Percentiles rank a stretch among this genome's conserved stretches.
These are phyloP conservation scores for Neonectria neomacrospora DNA, from an alignment of 2,329 filamentous ascomycete species.

Conservation along the genomic window DNA sequence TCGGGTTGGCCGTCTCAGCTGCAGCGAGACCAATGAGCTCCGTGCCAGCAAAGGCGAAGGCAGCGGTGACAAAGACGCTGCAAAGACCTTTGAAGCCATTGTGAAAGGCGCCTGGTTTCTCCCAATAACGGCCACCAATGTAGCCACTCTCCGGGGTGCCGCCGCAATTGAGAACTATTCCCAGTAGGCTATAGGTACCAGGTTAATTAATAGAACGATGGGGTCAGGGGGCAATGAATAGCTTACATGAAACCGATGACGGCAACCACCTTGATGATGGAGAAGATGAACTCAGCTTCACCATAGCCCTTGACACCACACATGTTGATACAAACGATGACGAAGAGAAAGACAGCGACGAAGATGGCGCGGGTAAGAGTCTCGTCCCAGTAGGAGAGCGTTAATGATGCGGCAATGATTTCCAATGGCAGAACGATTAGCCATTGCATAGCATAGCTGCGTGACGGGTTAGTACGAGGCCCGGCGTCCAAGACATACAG, in stretches of 20 bases:
- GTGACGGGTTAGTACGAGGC: constrained; percentile 14
- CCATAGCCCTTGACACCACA: constrained; percentile 91
- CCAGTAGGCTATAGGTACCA: constrained; percentile 71
- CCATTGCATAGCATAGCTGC: constrained; percentile 88
- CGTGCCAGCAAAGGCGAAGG: constrained; percentile 80
- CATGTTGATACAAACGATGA: constrained; percentile 85
- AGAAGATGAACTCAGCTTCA: constrained; percentile 89
- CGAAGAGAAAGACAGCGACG: constrained; percentile 81
- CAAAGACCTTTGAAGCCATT: constrained; percentile 87
- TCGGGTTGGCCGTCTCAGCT: constrained; percentile 81
- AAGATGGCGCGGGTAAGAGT: constrained; percentile 76
- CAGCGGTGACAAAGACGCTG: constrained; percentile 79
- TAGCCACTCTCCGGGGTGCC: constrained; percentile 79
- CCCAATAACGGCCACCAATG: constrained; percentile 83
- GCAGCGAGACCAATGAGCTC: constrained; percentile 82
- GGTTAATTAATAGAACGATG: constrained; percentile 28
- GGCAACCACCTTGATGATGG: constrained; percentile 85
- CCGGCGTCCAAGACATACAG: neutral
- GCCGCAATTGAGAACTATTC: constrained; percentile 86
- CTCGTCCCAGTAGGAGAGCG: constrained; percentile 82
- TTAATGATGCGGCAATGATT: constrained; percentile 87
- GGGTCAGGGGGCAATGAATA: constrained; percentile 43
- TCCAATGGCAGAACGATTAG: constrained; percentile 84
- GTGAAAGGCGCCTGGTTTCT: constrained; percentile 82
- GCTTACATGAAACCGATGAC: constrained; percentile 88